Evolutionary conservation across 768 basidiomycete genomes (phyloP).

Genomic region (Tulasnella sp.): DNA sequence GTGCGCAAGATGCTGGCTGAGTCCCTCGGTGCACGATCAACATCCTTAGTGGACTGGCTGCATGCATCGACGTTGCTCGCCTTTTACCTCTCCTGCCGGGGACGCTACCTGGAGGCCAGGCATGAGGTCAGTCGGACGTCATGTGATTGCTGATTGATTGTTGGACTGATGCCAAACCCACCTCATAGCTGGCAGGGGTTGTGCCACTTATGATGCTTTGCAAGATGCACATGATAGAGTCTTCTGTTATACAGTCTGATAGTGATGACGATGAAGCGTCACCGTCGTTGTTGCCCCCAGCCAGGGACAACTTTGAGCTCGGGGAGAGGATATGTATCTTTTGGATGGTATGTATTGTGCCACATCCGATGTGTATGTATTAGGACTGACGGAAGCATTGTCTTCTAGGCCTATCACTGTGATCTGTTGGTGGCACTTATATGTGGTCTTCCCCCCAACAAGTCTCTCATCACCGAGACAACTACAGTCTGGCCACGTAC

Average conservation of each 20-base stretch:
- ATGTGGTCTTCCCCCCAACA: slow-evolving; percentile 8
- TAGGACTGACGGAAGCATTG: no score
- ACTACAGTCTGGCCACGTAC: slow-evolving; percentile 17
- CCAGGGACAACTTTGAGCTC: slow-evolving; percentile 3
- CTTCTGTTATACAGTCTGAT: neutral
- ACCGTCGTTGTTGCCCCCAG: neutral
- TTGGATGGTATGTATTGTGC: slow-evolving; percentile 14
- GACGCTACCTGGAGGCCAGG: slow-evolving; percentile 16
- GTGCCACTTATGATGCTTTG: slow-evolving; percentile 7
- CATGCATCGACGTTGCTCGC: slow-evolving; percentile 14
- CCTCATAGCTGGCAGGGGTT: slow-evolving; percentile 10
- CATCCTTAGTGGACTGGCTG: slow-evolving; percentile 9
- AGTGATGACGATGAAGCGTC: no score
- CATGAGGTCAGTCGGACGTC: slow-evolving; percentile 1
- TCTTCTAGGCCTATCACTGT: neutral
- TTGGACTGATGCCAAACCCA: no score
- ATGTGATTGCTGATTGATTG: no score
- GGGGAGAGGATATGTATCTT: slow-evolving; percentile 10
- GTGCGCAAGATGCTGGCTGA: slow-evolving; percentile 10
- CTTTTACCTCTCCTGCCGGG: slow-evolving; percentile 15
- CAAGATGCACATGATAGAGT: slow-evolving; percentile 14
- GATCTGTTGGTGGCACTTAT: slow-evolving; percentile 2
- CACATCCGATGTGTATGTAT: no score
- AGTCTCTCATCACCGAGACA: neutral
- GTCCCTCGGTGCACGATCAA: neutral